Evolutionary conservation across 1,139 yeast genomes (phyloP).

Genomic region (Pichia cactophila): DNA sequence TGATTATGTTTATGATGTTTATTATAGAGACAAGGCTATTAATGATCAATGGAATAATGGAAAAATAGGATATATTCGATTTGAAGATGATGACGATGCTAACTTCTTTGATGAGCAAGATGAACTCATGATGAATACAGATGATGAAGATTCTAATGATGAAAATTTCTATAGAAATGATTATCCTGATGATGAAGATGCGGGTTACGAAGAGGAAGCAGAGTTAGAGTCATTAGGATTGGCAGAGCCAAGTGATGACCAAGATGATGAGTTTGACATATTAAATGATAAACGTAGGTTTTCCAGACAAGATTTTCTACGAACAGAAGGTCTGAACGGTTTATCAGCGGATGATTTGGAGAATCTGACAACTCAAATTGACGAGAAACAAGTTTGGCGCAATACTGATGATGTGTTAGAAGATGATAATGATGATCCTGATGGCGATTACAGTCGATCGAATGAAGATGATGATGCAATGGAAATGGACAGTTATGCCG

Average conservation of each 20-base stretch:
- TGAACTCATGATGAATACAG: slow-evolving; percentile 36
- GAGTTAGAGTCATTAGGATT: slow-evolving; percentile 15
- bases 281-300: slow-evolving; percentile 27
- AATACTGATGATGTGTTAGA: slow-evolving; percentile 24
- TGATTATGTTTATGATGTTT: slow-evolving; percentile 88
- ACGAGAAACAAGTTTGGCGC: slow-evolving; percentile 10
- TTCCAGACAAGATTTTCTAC: slow-evolving; percentile 21
- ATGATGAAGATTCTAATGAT: slow-evolving; percentile 78
- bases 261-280: slow-evolving; percentile 32
- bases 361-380: slow-evolving; percentile 27
- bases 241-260: slow-evolving; percentile 32
- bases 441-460: slow-evolving; percentile 20
- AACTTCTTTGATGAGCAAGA: slow-evolving; percentile 42
- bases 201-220: slow-evolving; percentile 23
- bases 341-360: slow-evolving; percentile 27
- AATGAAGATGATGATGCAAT: slow-evolving; percentile 1
- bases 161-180: slow-evolving; percentile 90
- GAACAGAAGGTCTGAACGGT: slow-evolving; percentile 23
- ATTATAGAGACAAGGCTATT: slow-evolving; percentile 49
- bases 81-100: slow-evolving; percentile 60
- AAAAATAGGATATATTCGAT: slow-evolving; percentile 59
- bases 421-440: slow-evolving; percentile 20
- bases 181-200: slow-evolving; percentile 90
- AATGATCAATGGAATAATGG: slow-evolving; percentile 41
- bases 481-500: slow-evolving; percentile 15